Evolutionary conservation across 2,329 filamentous ascomycete genomes (phyloP).

Genomic region (Paraphaeosphaeria minitans): DNA sequence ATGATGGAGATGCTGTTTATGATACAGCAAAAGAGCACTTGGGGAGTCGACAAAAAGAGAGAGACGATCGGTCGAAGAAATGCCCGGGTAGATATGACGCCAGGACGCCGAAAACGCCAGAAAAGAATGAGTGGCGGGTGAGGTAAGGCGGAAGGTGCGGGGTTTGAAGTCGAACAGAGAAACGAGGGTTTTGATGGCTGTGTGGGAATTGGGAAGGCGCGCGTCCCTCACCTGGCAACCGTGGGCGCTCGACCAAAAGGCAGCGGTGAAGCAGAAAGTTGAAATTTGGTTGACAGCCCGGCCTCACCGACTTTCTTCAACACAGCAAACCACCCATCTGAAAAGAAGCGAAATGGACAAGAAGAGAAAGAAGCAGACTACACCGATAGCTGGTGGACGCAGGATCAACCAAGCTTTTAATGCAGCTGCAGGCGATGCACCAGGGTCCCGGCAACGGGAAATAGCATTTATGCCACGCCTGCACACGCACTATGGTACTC

Average conservation of each 20-base stretch:
- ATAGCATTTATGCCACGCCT: not conserved
- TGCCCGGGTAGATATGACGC: not conserved
- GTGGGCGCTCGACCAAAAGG: not conserved
- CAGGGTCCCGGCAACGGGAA: not conserved
- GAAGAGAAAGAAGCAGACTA: not conserved
- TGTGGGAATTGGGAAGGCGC: constrained; percentile 13
- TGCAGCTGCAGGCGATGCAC: not conserved
- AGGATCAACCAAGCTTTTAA: not conserved
- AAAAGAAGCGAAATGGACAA: not conserved
- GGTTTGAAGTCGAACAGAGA: not conserved
- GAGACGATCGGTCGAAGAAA: not conserved
- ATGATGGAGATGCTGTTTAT: constrained; percentile 8
- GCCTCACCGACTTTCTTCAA: not conserved
- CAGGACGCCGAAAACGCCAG: constrained; percentile 11
- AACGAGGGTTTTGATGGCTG: constrained; percentile 1
- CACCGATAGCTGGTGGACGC: not conserved
- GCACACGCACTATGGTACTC: constrained; percentile 4
- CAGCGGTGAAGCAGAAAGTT: constrained; percentile 2
- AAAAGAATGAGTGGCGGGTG: constrained; percentile 10
- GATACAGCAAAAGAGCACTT: not conserved
- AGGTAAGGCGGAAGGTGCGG: not conserved
- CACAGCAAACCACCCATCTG: not conserved
- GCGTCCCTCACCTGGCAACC: constrained; percentile 7
- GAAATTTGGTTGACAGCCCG: not conserved
- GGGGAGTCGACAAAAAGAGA: not conserved